phyloP scores from a whole-genome alignment of 768 basidiomycete species.

The Naganishia randhawae region DNA sequence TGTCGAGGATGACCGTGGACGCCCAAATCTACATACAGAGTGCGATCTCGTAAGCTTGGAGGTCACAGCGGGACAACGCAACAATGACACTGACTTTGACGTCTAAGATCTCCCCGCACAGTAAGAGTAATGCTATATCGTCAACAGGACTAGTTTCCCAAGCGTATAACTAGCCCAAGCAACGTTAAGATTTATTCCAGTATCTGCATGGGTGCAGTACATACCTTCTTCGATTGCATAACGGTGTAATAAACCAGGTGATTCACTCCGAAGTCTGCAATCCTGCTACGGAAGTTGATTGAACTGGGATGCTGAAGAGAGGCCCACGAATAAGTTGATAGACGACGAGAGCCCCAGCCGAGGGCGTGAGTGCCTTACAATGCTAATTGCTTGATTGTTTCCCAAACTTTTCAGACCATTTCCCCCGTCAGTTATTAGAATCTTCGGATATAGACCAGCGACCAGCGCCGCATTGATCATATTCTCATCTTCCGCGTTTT shows the following conservation, averaged over 20 bases:
- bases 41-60: not conserved
- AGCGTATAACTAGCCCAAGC: conserved; percentile 41
- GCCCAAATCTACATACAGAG: conserved; percentile 61
- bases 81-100: conserved; percentile 62
- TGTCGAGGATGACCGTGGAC: conserved; percentile 70
- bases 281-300: conserved; percentile 71
- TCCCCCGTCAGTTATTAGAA: conserved; percentile 65
- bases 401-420: conserved; percentile 70
- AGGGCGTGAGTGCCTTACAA: conserved; percentile 50
- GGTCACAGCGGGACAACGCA: not conserved
- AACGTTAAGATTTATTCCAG: not conserved
- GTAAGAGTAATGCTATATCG: conserved; percentile 70
- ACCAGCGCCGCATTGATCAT: conserved; percentile 76
- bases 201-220: not conserved
- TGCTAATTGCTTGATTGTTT: conserved; percentile 71
- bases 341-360: not conserved
- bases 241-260: conserved; percentile 81
- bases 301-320: conserved; percentile 70
- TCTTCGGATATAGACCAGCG: conserved; percentile 85
- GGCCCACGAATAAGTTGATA: not conserved
- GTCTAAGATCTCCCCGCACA: conserved; percentile 80
- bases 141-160: conserved; percentile 92
- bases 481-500: conserved; percentile 60
- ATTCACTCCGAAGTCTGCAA: conserved; percentile 67
- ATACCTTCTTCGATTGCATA: conserved; percentile 88